These are phyloP conservation scores for Elaeis oleifera DNA, from an alignment of 202 grass and related monocot genomes.

Conservation along the genomic window DNA sequence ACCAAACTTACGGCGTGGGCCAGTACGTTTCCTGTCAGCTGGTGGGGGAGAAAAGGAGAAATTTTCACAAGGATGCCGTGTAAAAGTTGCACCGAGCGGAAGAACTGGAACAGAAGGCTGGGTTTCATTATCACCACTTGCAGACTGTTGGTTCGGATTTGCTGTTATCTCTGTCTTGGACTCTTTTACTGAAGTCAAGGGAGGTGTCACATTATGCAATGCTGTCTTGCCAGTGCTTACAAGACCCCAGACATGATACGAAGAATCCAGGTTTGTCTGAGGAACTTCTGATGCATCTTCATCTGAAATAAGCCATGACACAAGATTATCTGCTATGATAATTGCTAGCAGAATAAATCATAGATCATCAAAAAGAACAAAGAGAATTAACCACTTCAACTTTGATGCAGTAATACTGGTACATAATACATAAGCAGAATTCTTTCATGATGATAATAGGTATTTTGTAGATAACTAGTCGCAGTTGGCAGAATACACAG, in stretches of 20 bases:
- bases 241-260: conserved; percentile 43
- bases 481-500: background rate
- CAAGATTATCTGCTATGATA: background rate
- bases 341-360: no score
- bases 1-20: conserved; percentile 74
- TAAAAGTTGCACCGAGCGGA: conserved; percentile 19
- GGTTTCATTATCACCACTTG: conserved; percentile 5
- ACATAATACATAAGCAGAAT: background rate
- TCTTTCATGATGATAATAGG: background rate
- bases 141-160: conserved; percentile 11
- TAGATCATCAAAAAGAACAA: conserved; percentile 1
- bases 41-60: conserved; percentile 52
- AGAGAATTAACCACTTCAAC: background rate
- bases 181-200: conserved; percentile 28
- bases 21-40: conserved; percentile 70
- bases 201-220: conserved; percentile 34
- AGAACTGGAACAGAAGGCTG: conserved; percentile 14
- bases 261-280: conserved; percentile 39
- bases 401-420: background rate
- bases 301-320: conserved; percentile 40
- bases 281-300: conserved; percentile 53
- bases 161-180: conserved; percentile 25
- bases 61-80: background rate
- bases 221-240: conserved; percentile 46
- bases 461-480: background rate